Base-by-base conservation (phyloP, 169 alveolate genomes). In the Plasmodium relictum region DNA sequence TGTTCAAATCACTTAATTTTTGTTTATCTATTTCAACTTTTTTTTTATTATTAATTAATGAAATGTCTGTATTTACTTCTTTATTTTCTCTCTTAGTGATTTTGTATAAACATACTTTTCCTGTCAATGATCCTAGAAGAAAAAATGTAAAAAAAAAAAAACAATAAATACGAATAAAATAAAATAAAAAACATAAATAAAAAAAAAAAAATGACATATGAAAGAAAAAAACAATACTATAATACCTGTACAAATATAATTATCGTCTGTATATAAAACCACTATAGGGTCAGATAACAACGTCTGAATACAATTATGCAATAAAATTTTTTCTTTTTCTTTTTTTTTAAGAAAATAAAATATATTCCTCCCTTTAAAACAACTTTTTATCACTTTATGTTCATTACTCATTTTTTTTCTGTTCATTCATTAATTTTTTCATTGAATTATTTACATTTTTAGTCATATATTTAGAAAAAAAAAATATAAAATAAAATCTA, bases 251-350 rank as follows among this genome's bases (percentile, higher is more conserved):
- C 92, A 86, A 8, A 86, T 86, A 62, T 45, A 86, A 71, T 86
- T 54, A 54, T 72, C 73, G 37, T 86, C 88, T 16, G 92, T 86
- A 66, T 86, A 86, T 65, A 86, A 73, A 71, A 86, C 92, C 56
- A 86, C 92, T 59, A 86, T 61, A 16, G 92, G 92, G 16, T 86
- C 92, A 14, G 92, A 86, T 48, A 86, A 56, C 48, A 86, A 52
- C 6, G 92, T 86, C 52, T 86, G 88, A 18, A 86, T 86, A 52
- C 92, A 86, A 45, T 86, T 86, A 56, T 86, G 74, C 24, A 86
- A 54, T 39, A 86, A 16, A 24, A 72, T 12, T 12, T 45, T 71
- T 58, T 86, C 72, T 72, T 65, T 70, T 59, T 70, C 74, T 68
- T 83, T 50, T 12, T 54, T 42, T 37, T 26, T 63, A 6, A 26